phyloP scores from a whole-genome alignment of 305 asterid species.

The Fraxinus baroniana region DNA sequence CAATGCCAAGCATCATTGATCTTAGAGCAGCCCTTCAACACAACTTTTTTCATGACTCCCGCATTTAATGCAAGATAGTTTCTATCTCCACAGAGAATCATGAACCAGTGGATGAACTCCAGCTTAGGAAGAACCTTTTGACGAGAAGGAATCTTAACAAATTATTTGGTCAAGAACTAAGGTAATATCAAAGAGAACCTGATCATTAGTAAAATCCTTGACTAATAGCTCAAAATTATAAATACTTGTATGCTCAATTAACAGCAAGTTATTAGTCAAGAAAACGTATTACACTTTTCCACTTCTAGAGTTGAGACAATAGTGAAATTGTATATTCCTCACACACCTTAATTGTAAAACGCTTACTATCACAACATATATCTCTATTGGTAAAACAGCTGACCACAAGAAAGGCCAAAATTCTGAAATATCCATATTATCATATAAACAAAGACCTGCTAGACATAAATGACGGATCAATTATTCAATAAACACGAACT shows the following conservation, averaged over 20 bases:
- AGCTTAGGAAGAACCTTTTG: slow-evolving; percentile 4
- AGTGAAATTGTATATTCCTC: background rate
- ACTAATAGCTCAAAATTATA: background rate
- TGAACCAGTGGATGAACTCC: background rate
- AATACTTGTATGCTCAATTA: background rate
- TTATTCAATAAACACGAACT: slow-evolving; percentile 13
- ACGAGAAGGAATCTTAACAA: background rate
- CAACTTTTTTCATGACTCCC: background rate
- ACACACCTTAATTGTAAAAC: background rate
- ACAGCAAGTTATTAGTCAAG: slow-evolving; percentile 9
- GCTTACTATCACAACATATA: background rate
- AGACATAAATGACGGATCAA: background rate
- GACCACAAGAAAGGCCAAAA: background rate
- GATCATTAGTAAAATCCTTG: background rate
- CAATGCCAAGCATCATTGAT: background rate
- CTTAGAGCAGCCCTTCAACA: background rate
- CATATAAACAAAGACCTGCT: slow-evolving; percentile 10
- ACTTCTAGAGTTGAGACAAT: background rate
- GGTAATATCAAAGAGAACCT: background rate
- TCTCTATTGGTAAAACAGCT: background rate
- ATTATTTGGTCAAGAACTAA: background rate
- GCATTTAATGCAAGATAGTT: background rate
- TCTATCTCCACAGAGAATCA: background rate
- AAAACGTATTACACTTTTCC: background rate
- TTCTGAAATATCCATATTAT: slow-evolving; percentile 10